Conservation (phyloP, 108 stramenopile species). For the Nitzschia sp. region DNA sequence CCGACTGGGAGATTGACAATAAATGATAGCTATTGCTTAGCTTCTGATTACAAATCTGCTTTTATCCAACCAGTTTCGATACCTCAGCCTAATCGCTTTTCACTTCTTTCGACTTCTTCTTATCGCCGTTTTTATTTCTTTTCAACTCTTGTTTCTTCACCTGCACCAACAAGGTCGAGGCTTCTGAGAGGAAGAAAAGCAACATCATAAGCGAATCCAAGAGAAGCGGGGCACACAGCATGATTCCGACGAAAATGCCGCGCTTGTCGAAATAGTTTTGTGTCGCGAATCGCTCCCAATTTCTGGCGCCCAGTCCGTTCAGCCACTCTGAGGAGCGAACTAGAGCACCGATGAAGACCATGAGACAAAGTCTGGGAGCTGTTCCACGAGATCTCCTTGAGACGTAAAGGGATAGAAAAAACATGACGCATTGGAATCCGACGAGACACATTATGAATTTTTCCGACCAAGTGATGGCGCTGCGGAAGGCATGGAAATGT, state of each 20-base stretch:
- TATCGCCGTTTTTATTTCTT: constrained; percentile 2
- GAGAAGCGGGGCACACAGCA: constrained; percentile 81
- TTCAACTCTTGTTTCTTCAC: constrained; percentile 59
- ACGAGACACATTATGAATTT: constrained; percentile 67
- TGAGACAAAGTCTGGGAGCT: constrained; percentile 48
- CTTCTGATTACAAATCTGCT: background rate
- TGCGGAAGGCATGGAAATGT: constrained; percentile 74
- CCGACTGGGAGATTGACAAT: background rate
- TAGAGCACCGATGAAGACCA: constrained; percentile 63
- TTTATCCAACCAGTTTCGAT: too few species aligned
- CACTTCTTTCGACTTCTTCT: background rate
- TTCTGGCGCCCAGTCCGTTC: constrained; percentile 48
- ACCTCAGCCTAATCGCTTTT: constrained; percentile 16
- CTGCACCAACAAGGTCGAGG: constrained; percentile 65
- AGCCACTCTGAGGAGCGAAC: constrained; percentile 73
- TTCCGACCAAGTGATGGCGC: constrained; percentile 84
- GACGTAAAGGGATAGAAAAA: constrained; percentile 42
- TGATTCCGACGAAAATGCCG: constrained; percentile 83
- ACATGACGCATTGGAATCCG: constrained; percentile 68
- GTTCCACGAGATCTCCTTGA: constrained; percentile 39
- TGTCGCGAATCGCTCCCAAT: constrained; percentile 78
- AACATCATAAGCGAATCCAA: constrained; percentile 76
- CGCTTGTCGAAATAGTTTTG: constrained; percentile 91
- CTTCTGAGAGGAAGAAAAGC: constrained; percentile 68
- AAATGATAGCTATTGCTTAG: background rate